Conservation (phyloP, 495 filamentous ascomycete genomes). For the Lepraria neglecta region DNA sequence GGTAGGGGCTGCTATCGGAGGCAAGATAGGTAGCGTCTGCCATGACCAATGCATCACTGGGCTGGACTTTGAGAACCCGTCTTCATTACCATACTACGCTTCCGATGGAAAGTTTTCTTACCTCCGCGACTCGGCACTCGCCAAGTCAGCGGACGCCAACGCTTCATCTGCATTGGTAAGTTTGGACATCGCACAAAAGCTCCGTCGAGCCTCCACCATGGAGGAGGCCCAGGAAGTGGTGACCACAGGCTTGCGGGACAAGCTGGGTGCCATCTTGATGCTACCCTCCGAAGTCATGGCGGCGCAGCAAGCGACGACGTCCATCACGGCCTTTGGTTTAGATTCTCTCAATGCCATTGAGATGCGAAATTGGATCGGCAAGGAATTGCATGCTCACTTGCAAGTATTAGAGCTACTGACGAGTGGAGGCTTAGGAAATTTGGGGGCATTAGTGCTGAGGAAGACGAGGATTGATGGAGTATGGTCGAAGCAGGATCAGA, state of each 20-base stretch:
- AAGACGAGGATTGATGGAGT: no score
- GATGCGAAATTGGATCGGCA: constrained; percentile 57
- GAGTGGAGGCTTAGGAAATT: no score
- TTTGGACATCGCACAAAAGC: no score
- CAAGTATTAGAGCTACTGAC: no score
- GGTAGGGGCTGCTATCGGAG: constrained; percentile 10
- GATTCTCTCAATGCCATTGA: constrained; percentile 61
- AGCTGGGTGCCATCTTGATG: constrained; percentile 9
- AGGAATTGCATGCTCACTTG: constrained; percentile 49
- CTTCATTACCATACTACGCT: constrained; percentile 5
- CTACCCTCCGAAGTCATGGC: constrained; percentile 4
- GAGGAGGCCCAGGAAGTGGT: no score
- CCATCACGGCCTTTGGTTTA: constrained; percentile 49
- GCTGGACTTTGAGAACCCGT: not conserved
- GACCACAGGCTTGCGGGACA: not conserved
- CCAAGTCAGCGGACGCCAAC: no score
- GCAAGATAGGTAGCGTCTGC: not conserved
- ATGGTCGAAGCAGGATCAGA: no score
- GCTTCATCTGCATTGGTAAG: no score
- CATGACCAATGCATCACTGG: constrained; percentile 11
- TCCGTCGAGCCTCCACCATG: no score
- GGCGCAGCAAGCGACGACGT: constrained; percentile 21
- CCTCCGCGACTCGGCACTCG: no score
- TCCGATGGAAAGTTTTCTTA: constrained; percentile 16
- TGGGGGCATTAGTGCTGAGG: no score